phyloP scores from a whole-genome alignment of 441 rosid genomes.

The Omphalea diandra region DNA sequence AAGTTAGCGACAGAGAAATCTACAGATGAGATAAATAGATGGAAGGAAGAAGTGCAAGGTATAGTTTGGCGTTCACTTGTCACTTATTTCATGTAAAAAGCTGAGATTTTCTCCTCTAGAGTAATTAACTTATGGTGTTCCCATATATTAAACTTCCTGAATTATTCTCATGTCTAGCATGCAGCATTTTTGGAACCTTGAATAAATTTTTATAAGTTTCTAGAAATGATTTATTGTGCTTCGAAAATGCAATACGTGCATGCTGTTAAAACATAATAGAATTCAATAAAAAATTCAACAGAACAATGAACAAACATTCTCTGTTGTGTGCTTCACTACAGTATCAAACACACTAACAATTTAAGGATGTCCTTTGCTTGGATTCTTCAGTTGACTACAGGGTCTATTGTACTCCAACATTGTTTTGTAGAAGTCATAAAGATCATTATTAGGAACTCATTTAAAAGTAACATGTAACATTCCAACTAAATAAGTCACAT shows the following conservation, averaged over 20 bases:
- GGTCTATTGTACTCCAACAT: not conserved
- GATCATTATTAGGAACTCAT: not conserved
- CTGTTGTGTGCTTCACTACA: not conserved
- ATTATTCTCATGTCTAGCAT: not conserved
- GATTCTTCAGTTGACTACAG: not conserved
- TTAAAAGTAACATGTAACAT: no score
- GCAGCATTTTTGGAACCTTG: not conserved
- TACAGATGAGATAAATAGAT: slow-evolving; percentile 55
- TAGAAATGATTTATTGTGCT: not conserved
- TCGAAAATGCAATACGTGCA: not conserved
- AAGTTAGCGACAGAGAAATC: slow-evolving; percentile 64
- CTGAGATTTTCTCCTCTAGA: not conserved
- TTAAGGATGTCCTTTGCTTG: not conserved
- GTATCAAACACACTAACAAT: not conserved
- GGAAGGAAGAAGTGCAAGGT: slow-evolving; percentile 85
- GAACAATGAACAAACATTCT: not conserved
- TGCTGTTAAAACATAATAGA: not conserved
- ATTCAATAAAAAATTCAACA: not conserved
- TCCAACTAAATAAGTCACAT: not conserved
- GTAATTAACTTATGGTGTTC: not conserved
- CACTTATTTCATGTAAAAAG: not conserved
- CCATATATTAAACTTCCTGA: not conserved
- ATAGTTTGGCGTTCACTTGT: slow-evolving; percentile 21
- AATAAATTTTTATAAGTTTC: not conserved
- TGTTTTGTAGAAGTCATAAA: not conserved